Evolutionary conservation across 75 land plant genomes (phyloP), one percentile per base, ranked within the genome.

Genomic region (Sequoiadendron giganteum): DNA sequence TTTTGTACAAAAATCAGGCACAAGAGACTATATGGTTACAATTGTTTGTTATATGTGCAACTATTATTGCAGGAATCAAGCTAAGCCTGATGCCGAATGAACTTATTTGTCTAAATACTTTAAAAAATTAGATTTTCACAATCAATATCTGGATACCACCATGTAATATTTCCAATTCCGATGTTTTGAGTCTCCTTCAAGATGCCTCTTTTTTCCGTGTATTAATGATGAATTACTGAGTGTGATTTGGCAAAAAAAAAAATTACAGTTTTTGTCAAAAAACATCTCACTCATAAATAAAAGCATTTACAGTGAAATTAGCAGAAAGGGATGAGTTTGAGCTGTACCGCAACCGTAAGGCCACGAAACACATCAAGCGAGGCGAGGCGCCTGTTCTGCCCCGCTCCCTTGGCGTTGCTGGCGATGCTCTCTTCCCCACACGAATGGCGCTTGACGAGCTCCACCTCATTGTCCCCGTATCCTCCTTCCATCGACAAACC

Each of bases 281-380:
- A 30, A 30, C 2, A 10, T 72, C n/a, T 30, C 13, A n/a, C 11
- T n/a, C 11, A n/a, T 0, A 5, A 8, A 0, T 28, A 6, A 8
- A 72, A 30, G 13, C 76, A 72, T 8, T 3, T n/a, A 72, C 76
- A 30, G 1, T 10, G 30, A 13, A 72, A 86, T 38, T 48, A 6
- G 43, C 56, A 49, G 28, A 73, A 32, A 87, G 54, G 82, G 10
- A 72, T n/a, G 30, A 80, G 28, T 21, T 15, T 77, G 48, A 49
- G 45, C 11, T 86, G 39, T 95, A 95, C 97, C 87, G 89, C 96
- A 7, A 96, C 94, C 85, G 94, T 93, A 92, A 95, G 88, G 9
- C 97, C 97, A 0, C 97, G 95, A 87, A 96, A 96, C 40, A 96
- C 93, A 79, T 96, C 96, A 48, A 95, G 94, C 3, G 96, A 95